Base-by-base conservation (phyloP, 495 filamentous ascomycete species). In the Aspergillus ostianus region DNA sequence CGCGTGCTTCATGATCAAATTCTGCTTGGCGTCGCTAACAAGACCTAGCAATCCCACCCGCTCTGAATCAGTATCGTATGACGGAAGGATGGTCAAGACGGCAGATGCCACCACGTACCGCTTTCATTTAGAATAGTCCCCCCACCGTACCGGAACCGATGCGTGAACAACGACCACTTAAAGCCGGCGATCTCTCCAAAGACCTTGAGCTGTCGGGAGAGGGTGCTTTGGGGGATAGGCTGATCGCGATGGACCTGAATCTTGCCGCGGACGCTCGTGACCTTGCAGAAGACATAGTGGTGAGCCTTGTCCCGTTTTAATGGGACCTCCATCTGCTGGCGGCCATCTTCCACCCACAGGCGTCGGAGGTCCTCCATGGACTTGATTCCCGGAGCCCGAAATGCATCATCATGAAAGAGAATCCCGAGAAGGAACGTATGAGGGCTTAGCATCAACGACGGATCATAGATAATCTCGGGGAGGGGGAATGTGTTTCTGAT, bases 111-210 rank as follows among this genome's bases (percentile, higher is more conserved):
- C 21, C 20, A 52, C 50, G 8, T 27, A 52, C 50, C 50, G 26
- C 50, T 52, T 52, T 52, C 26, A 27, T 52, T 52, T 7, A 52
- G 50, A 21, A 52, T 52, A 21, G 19, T 52, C 26, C 50, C 50
- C 19, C 50, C 66, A 20, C 58, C 55, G 53, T 68, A 68, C 17
- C 63, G 58, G 29, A 68, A 59, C 21, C 50, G 56, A 58, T 68
- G 41, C 0, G 51, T 29, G 29, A 53, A 53, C 8, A 53, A 53
- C 15, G 6, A 17, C 8, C 29, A 13, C 5, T 20, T 26, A 41
- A 53, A 53, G 27, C 27, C 27, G 29, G 6, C 8, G 23, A 53
- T 53, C 27, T 53, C 27, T 9, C 27, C 29, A 6, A 53, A 53
- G 12, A 19, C 15, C 29, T 29, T 53, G 26, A 53, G 51, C 18